Conservation (phyloP, 345 rosid genomes). For the Rubroshorea leprosula region DNA sequence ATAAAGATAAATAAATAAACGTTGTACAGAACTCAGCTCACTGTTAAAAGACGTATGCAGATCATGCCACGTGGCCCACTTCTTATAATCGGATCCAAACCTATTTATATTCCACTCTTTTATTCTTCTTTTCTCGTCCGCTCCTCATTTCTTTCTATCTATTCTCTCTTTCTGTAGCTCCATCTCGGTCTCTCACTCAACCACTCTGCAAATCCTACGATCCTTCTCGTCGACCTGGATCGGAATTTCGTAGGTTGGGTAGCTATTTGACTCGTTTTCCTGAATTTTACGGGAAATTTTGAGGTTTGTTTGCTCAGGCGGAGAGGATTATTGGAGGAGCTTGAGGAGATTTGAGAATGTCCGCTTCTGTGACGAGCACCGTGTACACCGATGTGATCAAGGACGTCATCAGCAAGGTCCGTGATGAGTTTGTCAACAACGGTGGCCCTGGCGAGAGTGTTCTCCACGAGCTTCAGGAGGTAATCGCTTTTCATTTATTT, state of each 20-base stretch:
- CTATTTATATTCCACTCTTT: constrained; percentile 90
- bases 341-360: constrained; percentile 32
- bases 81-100: constrained; percentile 85
- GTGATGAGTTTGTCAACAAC: constrained; percentile 74
- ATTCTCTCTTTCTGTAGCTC: constrained; percentile 19
- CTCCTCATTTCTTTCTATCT: constrained; percentile 25
- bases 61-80: constrained; percentile 58
- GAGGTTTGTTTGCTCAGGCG: not conserved
- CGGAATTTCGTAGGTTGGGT: not conserved
- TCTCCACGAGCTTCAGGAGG: constrained; percentile 88
- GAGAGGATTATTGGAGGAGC: constrained; percentile 4
- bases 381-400: constrained; percentile 92
- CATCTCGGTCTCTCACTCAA: not conserved
- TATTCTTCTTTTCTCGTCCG: constrained; percentile 54
- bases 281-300: constrained; percentile 5
- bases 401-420: constrained; percentile 86
- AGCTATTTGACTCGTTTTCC: constrained; percentile 1
- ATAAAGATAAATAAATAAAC: no score
- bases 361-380: constrained; percentile 51
- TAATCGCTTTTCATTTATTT: constrained; percentile 24
- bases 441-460: constrained; percentile 87
- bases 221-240: constrained; percentile 4
- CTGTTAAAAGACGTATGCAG: constrained; percentile 18
- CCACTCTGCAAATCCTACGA: constrained; percentile 24
- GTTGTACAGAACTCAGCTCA: no score